phyloP scores from a whole-genome alignment of 495 filamentous ascomycete genomes.

The Penicillium nucicola region DNA sequence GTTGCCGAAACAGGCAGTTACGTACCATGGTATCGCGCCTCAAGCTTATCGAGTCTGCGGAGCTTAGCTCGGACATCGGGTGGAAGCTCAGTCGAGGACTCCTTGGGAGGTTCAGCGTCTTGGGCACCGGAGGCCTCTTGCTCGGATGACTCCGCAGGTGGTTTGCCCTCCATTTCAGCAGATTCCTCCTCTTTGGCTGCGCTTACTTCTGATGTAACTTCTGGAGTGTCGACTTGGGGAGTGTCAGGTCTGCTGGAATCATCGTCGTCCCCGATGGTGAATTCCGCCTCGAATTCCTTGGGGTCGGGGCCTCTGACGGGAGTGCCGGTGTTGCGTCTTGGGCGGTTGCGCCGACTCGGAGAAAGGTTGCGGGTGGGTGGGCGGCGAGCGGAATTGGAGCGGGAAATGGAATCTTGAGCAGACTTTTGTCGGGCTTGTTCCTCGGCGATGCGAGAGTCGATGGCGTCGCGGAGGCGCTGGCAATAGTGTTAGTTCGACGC shows the following conservation, averaged over 20 bases:
- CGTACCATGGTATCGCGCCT: constrained; percentile 79
- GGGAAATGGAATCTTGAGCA: constrained; percentile 45
- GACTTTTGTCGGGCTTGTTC: constrained; percentile 77
- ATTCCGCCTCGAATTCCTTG: constrained; percentile 77
- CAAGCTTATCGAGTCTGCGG: constrained; percentile 80
- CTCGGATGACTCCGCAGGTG: constrained; percentile 20
- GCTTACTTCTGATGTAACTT: constrained; percentile 19
- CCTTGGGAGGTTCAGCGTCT: constrained; percentile 13
- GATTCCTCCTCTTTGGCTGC: constrained; percentile 19
- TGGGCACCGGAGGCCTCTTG: constrained; percentile 15
- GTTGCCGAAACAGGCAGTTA: not conserved
- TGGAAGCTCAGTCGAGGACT: constrained; percentile 58
- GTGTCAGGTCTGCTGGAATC: constrained; percentile 55
- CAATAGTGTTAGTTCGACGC: not conserved
- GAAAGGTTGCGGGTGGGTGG: constrained; percentile 50
- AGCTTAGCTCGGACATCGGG: constrained; percentile 65
- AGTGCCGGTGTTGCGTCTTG: constrained; percentile 49
- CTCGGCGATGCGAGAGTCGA: constrained; percentile 83
- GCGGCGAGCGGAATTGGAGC: constrained; percentile 49
- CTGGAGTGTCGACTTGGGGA: constrained; percentile 38
- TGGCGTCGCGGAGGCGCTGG: constrained; percentile 80
- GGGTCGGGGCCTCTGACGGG: constrained; percentile 67
- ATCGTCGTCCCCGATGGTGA: constrained; percentile 77
- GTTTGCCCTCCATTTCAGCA: constrained; percentile 30
- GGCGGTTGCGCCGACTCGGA: constrained; percentile 50